These are phyloP conservation scores for Pistacia vera DNA, from an alignment of 345 rosid genomes.

Conservation along the genomic window DNA sequence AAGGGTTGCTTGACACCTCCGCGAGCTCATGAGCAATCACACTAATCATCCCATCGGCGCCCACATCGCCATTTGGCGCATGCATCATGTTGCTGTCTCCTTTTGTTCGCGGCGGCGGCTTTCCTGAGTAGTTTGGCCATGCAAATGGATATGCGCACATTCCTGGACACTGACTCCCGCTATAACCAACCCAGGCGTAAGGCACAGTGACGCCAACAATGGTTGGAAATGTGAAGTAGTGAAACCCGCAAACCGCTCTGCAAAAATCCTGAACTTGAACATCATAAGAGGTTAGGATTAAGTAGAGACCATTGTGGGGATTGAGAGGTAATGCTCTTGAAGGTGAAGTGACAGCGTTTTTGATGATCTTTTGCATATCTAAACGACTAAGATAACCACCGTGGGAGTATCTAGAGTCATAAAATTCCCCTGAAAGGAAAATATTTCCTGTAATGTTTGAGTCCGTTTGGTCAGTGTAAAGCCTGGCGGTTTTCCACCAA, in stretches of 20 bases:
- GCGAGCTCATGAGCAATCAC: constrained; percentile 70
- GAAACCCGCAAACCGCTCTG: constrained; percentile 66
- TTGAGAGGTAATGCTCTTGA: constrained; percentile 44
- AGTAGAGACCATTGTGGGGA: constrained; percentile 52
- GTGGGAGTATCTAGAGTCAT: constrained; percentile 52
- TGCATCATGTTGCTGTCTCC: constrained; percentile 44
- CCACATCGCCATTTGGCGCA: constrained; percentile 60
- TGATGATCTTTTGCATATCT: constrained; percentile 54
- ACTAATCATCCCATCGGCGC: constrained; percentile 67
- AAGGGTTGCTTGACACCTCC: constrained; percentile 56
- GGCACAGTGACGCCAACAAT: constrained; percentile 57
- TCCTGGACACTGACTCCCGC: constrained; percentile 60
- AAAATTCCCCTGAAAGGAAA: constrained; percentile 45
- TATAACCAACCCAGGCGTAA: constrained; percentile 67
- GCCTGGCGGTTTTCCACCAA: constrained; percentile 63
- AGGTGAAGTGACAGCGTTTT: constrained; percentile 35
- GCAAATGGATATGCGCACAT: constrained; percentile 68
- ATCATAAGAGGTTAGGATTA: constrained; percentile 53
- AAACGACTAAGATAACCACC: constrained; percentile 51
- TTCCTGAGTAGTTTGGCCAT: constrained; percentile 44
- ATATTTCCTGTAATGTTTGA: constrained; percentile 51
- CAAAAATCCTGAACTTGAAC: constrained; percentile 71
- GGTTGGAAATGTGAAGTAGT: constrained; percentile 63
- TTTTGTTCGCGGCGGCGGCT: constrained; percentile 32
- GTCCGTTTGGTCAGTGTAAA: constrained; percentile 67